A percentile compares a stretch with the other conserved stretches of the same genome.
Conservation (phyloP, 768 basidiomycete genomes). For the Serendipita indica region DNA sequence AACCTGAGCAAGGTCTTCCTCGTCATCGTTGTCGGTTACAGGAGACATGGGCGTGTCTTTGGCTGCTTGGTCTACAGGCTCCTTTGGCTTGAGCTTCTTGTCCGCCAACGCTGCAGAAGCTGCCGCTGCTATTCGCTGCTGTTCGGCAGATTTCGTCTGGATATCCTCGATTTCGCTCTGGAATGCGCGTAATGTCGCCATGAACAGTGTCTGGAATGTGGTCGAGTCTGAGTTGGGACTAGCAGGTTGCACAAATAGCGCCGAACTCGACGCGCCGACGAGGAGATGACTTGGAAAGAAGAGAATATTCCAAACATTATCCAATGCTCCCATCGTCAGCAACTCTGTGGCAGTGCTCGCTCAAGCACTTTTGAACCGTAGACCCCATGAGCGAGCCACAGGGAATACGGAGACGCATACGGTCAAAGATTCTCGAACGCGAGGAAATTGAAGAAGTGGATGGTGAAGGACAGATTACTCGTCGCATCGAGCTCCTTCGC, state of each 20-base stretch:
- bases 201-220: neutral
- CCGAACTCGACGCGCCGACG: no score
- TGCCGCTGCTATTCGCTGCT: constrained; percentile 35
- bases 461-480: neutral
- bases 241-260: neutral
- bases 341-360: no score
- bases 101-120: constrained; percentile 20
- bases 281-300: neutral
- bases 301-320: no score
- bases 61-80: constrained; percentile 14
- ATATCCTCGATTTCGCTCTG: constrained; percentile 71
- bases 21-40: constrained; percentile 8
- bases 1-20: constrained; percentile 40
- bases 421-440: neutral
- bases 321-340: neutral
- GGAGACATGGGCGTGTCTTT: constrained; percentile 16
- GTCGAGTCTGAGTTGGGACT: neutral
- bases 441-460: neutral
- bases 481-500: neutral
- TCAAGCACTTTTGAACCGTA: no score
- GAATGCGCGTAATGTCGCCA: constrained; percentile 21
- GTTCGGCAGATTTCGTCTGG: constrained; percentile 47
- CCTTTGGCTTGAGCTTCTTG: constrained; percentile 30
- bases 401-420: neutral
- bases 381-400: neutral